Conservation (phyloP, 116 monocot species). For the Posidonia oceanica region DNA sequence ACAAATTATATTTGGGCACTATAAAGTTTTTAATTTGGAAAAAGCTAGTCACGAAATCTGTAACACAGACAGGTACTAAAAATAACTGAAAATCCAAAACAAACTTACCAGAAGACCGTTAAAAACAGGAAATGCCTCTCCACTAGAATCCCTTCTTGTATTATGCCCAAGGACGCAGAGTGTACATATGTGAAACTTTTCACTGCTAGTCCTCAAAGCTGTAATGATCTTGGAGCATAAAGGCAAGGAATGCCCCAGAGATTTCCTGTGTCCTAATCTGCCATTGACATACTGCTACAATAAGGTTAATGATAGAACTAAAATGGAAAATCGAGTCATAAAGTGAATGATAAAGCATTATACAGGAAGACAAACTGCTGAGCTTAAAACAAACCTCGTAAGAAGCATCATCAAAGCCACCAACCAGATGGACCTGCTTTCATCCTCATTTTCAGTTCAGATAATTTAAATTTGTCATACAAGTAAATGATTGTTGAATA, state of each 20-base stretch:
- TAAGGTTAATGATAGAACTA: neutral
- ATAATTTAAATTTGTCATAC: neutral
- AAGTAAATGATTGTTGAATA: neutral
- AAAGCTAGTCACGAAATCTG: too few species aligned
- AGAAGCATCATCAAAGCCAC: conserved; percentile 57
- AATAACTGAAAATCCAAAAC: neutral
- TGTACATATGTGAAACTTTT: conserved; percentile 62
- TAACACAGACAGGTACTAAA: too few species aligned
- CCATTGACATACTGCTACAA: conserved; percentile 20
- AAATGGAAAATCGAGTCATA: too few species aligned
- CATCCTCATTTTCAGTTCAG: neutral
- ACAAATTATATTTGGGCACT: neutral
- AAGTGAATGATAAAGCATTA: too few species aligned
- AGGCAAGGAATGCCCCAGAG: conserved; percentile 50
- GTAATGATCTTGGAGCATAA: conserved; percentile 69
- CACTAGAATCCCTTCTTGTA: conserved; percentile 44
- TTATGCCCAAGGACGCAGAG: conserved; percentile 70
- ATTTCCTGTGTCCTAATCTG: conserved; percentile 3
- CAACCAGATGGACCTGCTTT: conserved; percentile 68
- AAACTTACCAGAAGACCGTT: conserved; percentile 63
- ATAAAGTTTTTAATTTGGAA: too few species aligned
- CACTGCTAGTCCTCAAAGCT: conserved; percentile 31
- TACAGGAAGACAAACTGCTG: too few species aligned
- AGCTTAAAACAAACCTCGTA: conserved; percentile 24
- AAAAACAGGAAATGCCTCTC: conserved; percentile 52